A percentile compares a stretch with the other conserved stretches of the same genome.
These are phyloP conservation scores for Tritrichomonas foetus DNA, from an alignment of 208 protist species.

Conservation along the genomic window DNA sequence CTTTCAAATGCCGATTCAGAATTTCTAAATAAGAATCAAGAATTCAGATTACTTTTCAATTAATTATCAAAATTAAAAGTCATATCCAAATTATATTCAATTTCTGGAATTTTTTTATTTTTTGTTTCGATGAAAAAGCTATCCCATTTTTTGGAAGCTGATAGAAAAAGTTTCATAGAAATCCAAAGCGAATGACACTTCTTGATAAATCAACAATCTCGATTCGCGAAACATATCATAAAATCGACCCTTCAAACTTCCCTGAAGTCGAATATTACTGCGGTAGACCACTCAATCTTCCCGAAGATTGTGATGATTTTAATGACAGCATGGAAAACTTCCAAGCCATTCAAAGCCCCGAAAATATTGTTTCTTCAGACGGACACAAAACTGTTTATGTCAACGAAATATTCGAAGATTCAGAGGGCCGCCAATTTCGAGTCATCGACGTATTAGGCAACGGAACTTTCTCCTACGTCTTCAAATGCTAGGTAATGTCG, in stretches of 20 bases:
- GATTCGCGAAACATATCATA: neutral
- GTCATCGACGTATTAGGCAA: conserved; percentile 12
- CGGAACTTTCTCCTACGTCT: conserved; percentile 21
- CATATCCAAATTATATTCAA: too few relatives aligned
- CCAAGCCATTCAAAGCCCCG: neutral
- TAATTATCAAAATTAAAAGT: too few relatives aligned
- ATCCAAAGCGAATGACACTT: too few relatives aligned
- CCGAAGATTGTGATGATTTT: neutral
- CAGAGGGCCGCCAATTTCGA: neutral
- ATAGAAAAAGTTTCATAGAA: too few relatives aligned
- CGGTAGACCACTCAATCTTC: neutral
- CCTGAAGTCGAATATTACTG: neutral
- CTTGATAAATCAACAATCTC: neutral
- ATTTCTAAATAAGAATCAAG: too few relatives aligned
- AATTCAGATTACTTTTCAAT: too few relatives aligned
- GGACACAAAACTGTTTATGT: neutral
- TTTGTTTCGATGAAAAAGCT: too few relatives aligned
- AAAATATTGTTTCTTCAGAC: neutral
- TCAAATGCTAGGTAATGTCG: neutral
- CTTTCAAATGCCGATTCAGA: too few relatives aligned
- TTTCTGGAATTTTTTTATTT: too few relatives aligned
- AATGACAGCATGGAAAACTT: too few relatives aligned
- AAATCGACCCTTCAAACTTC: neutral
- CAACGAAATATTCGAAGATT: conserved; percentile 32
- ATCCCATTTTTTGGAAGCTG: too few relatives aligned